Base-by-base conservation (phyloP, 306 rosid genomes). In the Hylodesmum podocarpum region DNA sequence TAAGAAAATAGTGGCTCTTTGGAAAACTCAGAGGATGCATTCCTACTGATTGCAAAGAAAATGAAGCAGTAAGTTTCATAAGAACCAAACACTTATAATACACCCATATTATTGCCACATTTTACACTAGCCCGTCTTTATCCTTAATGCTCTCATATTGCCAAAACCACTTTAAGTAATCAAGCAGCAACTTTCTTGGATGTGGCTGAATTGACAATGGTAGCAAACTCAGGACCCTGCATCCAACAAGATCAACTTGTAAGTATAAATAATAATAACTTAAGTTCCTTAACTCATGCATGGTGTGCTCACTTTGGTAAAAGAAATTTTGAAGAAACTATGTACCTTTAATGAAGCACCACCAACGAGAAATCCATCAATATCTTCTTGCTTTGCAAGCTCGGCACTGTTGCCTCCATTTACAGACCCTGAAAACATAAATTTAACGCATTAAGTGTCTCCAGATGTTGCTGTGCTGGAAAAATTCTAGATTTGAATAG, bases 351-450 rank as follows among this genome's bases (percentile, higher is more conserved):
- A 70, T 31, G 99, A 96, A 82, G 99, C 98, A 68, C 99, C 99
- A 34, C 99, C 99, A 10, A 96, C 99, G 2, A 96, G 94, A 83
- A 96, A 96, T 70, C 99, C 99, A 72, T 96, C 99, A 62, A 96
- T 96, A 59, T 96, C 99, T 83, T 96, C 98, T 83, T 96, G 76
- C 89, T 91, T 92, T 27, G 99, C 96, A 0, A 96, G 97, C 86
- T 92, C 99, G 72, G 93, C 88, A 82, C 86, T 84, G 83, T 92
- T 96, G 69, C 97, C 87, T 40, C 93, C 98, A 70, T 96, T 96
- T 51, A 91, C 99, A 72, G 99, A 96, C n/a, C 99, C 99, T 96
- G 81, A 53, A 70, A 34, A 62, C 34, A 46, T 54, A n/a, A 34
- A 22, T 51, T 73, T 65, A 6, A 28, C 53, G 62, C n/a, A n/a